These are phyloP conservation scores for Fragilaria crotonensis DNA, from an alignment of 108 stramenopile genomes.

Conservation along the genomic window DNA sequence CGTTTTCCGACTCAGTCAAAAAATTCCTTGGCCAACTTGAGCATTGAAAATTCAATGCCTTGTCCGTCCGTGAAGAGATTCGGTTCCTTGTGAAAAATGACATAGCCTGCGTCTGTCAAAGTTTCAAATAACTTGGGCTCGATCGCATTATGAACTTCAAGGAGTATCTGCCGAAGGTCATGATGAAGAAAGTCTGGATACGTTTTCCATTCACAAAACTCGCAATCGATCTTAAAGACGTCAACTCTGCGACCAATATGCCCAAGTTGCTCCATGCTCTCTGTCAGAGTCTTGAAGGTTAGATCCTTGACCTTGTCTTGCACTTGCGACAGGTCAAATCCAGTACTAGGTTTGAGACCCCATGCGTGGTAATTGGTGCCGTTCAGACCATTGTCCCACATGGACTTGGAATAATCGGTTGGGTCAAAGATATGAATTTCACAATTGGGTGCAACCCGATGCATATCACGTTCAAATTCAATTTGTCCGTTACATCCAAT, in stretches of 20 bases:
- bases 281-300: slow-evolving; percentile 27
- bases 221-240: slow-evolving; percentile 56
- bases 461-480: background rate
- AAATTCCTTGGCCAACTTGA: background rate
- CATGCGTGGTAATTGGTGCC: slow-evolving; percentile 36
- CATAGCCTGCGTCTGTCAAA: slow-evolving; percentile 19
- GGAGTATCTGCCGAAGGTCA: slow-evolving; percentile 26
- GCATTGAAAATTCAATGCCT: background rate
- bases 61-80: slow-evolving; percentile 13
- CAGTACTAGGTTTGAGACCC: slow-evolving; percentile 28
- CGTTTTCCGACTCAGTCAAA: no score
- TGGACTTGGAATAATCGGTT: slow-evolving; percentile 2
- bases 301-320: background rate
- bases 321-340: slow-evolving; percentile 2
- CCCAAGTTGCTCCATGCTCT: slow-evolving; percentile 40
- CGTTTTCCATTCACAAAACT: slow-evolving; percentile 44
- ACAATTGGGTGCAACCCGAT: slow-evolving; percentile 7
- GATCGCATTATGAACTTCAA: slow-evolving; percentile 29
- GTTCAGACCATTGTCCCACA: slow-evolving; percentile 1
- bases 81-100: slow-evolving; percentile 39
- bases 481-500: slow-evolving; percentile 1
- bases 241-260: slow-evolving; percentile 49
- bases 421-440: slow-evolving; percentile 66
- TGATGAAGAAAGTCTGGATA: slow-evolving; percentile 18
- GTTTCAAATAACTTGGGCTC: slow-evolving; percentile 25